Evolutionary conservation across 2,329 filamentous ascomycete species (phyloP).

Genomic region (Paecilomyces dactylethromorphus): DNA sequence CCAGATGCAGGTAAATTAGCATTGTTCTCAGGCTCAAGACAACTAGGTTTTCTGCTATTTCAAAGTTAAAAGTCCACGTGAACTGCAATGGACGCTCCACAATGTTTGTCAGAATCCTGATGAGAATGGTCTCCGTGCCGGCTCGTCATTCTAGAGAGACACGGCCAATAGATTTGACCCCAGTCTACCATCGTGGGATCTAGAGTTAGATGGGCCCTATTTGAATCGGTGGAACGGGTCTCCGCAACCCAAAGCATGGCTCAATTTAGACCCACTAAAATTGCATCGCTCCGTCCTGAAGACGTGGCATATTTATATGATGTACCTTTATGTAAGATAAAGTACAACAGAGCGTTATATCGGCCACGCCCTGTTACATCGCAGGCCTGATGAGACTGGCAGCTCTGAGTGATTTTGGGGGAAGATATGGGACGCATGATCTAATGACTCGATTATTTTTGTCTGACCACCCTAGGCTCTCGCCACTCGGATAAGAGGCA

Average conservation of each 20-base stretch:
- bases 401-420: neutral
- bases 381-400: neutral
- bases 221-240: neutral
- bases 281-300: neutral
- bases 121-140: neutral
- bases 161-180: neutral
- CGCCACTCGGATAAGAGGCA: too few relatives aligned
- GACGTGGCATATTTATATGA: neutral
- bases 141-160: too few relatives aligned
- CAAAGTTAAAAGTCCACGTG: too few relatives aligned
- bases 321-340: neutral
- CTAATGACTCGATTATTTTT: too few relatives aligned
- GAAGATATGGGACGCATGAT: too few relatives aligned
- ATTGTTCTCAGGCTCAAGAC: too few relatives aligned
- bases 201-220: neutral
- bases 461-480: too few relatives aligned
- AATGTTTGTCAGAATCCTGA: neutral
- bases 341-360: too few relatives aligned
- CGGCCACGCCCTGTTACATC: too few relatives aligned
- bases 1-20: too few relatives aligned
- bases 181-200: neutral
- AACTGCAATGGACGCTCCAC: too few relatives aligned
- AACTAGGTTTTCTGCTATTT: neutral
- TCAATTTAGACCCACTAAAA: neutral
- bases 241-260: neutral